Evolutionary conservation across 2,329 filamentous ascomycete species (phyloP), one percentile per base, ranked within the genome.

Genomic region (Trichoderma oligosporum): DNA sequence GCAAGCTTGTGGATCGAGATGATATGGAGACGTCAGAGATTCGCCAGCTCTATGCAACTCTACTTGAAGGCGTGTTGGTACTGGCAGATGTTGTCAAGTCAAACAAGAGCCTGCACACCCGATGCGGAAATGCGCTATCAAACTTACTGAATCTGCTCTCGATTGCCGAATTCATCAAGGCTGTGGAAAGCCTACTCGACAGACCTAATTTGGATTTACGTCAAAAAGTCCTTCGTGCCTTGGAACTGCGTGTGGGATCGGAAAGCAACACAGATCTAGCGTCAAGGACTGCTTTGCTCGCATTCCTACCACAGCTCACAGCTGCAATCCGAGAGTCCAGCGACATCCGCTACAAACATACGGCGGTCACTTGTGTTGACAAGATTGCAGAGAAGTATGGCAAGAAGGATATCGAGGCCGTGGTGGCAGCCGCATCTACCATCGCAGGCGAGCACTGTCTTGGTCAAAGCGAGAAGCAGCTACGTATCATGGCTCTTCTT

Each of bases 351-450:
- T 87, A 94, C 70, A 91, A 93, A 73, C 87, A 91, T 65, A 91
- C 89, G 9, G 89, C 92, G 1, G 86, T 99, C 61, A 85, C 86
- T 33, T 97, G 93, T 65, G 87, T 97, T 42, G 92, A 97, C 73
- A 89, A 90, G 71, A 95, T 99, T 61, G 84, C 89, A 2, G 92
- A 97, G 73, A 93, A 93, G 70, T 97, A 96, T 70, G 95, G 94
- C 63, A 95, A 94, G 77, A 95, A 92, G 70, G 89, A 96, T 66
- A 79, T 88, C 1, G 84, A 88, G 63, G 86, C 85, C 42, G 88
- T 96, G 42, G 80, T 88, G 24, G 82, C 82, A 4, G 88, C 91
- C 4, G 90, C 91, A 4, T 78, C 85, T 59, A 87, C 87, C 1
- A 87, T 99, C 65, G 85, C 89, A 35, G 85, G 91, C 39, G 76